Evolutionary conservation across 495 filamentous ascomycete species (phyloP), one percentile per base, ranked within the genome.

Genomic region (Margaritispora aquatica): DNA sequence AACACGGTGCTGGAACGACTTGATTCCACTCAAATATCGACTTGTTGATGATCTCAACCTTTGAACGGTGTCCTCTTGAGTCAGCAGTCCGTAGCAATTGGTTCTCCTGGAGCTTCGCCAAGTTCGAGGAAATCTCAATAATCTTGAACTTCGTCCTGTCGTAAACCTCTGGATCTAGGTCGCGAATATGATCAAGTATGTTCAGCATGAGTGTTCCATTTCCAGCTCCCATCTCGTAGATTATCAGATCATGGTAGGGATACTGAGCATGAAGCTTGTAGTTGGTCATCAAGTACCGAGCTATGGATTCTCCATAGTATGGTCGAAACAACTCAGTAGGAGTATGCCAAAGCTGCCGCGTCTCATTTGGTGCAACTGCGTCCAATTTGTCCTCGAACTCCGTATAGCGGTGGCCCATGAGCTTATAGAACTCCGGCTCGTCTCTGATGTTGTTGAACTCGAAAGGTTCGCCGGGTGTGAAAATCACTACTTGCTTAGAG

Each of bases 131-230:
- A 67, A 99, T 96, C 72, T 99, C 94, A 64, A 99, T 96, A 71
- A 99, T 86, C 68, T 87, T 88, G 81, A 87, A 99, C 67, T 90
- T 88, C 1, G 94, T 99, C 26, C 94, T 88, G 58, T 87, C 85
- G 76, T 99, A 99, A 24, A 99, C 93, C 61, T 89, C 86, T 1
- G 92, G 88, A 62, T 99, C 88, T 26, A 84, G 81, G 65, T 89
- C 86, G 59, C 92, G 90, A 70, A 99, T 95, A 74, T 93, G 94
- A 76, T 99, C 92, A 53, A 99, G 80, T 58, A 97, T 92, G 71
- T 99, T 97, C 63, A 91, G 78, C 94, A 99, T 99, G 66, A 99
- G 81, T 2, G 95, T 99, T 46, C 94, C 94, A 67, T 97, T 94
- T 57, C 94, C 94, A 50, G 94, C 94, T 21, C 94, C 94, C 84